Evolutionary conservation across 768 basidiomycete genomes (phyloP), one percentile per base, ranked within the genome.

Genomic region (Cantharellus anzutake): DNA sequence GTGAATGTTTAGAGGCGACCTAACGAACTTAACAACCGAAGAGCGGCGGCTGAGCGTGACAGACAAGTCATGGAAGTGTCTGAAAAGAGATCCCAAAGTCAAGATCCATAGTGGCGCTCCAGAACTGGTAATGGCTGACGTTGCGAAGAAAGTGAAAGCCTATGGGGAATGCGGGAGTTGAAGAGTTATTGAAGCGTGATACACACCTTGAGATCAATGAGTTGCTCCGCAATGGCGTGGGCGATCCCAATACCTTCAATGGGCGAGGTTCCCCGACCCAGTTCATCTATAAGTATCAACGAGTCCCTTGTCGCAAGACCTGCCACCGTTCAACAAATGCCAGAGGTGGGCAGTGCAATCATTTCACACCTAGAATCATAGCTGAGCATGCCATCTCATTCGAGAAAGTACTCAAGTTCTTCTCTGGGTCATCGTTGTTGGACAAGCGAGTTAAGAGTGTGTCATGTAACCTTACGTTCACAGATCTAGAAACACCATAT

Each of bases 371-470:
- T 52, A 94, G 72, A 59, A 97, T 91, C 86, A 92, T 91, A 0
- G 90, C 86, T 35, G 83, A 83, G 2, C 86, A 81, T 1, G 84
- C 80, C 89, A 99, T 97, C 71, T 99, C 94, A 63, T 80, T 83
- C 1, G 91, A 90, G 71, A 99, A 99, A 0, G 96, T 97, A 64
- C 92, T 96, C 35, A 98, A 69, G 51, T 78, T 86, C 66, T 81
- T 84, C 69, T 94, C 90, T 67, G 92, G 77, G 64, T 90, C 84
- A 66, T 97, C 92, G 63, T 98, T 92, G 65, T 98, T 97, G 0
- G 90, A 94, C 16, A 99, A 73, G 2, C 94, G 80, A 0, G 83
- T 85, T 35, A 98, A 76, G 3, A 98, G 75, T 0, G 83, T 77
- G 62, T 94, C 89, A 62, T 93, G 85, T 2, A 91, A 75, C 38